A percentile compares a stretch with the other conserved stretches of the same genome.
These are phyloP conservation scores for Acer yangbiense DNA, from an alignment of 345 rosid species.

Conservation along the genomic window DNA sequence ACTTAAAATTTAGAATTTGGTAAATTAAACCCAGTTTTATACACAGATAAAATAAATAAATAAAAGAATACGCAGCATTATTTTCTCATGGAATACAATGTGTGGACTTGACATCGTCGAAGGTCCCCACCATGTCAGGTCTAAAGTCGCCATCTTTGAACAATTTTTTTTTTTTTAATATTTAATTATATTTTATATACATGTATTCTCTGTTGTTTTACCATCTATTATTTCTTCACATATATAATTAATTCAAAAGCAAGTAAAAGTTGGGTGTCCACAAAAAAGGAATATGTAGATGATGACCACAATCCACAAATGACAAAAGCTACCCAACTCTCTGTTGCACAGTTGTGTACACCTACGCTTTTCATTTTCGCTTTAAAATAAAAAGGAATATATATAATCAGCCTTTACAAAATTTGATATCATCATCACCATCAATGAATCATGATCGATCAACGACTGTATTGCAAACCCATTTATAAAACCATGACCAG, in stretches of 20 bases:
- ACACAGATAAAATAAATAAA: background rate
- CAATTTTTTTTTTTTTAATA: background rate
- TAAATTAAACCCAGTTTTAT: no score
- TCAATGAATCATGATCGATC: background rate
- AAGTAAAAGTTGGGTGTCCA: background rate
- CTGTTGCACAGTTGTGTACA: background rate
- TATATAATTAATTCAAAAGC: no score
- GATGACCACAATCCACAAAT: background rate
- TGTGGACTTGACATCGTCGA: background rate
- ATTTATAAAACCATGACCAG: conserved; percentile 22
- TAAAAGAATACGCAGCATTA: no score
- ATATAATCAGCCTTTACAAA: background rate
- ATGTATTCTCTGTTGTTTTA: background rate
- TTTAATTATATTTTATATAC: background rate
- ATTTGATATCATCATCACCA: background rate
- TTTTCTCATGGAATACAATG: no score
- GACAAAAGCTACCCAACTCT: background rate
- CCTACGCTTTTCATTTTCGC: background rate
- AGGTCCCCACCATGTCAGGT: background rate
- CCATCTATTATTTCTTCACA: background rate
- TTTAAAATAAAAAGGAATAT: background rate
- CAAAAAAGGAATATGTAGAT: background rate
- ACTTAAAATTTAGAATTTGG: no score
- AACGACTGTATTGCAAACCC: background rate
- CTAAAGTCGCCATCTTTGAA: background rate